These are phyloP conservation scores for Pichia membranifaciens DNA, from an alignment of 805 yeast genomes.

Conservation along the genomic window DNA sequence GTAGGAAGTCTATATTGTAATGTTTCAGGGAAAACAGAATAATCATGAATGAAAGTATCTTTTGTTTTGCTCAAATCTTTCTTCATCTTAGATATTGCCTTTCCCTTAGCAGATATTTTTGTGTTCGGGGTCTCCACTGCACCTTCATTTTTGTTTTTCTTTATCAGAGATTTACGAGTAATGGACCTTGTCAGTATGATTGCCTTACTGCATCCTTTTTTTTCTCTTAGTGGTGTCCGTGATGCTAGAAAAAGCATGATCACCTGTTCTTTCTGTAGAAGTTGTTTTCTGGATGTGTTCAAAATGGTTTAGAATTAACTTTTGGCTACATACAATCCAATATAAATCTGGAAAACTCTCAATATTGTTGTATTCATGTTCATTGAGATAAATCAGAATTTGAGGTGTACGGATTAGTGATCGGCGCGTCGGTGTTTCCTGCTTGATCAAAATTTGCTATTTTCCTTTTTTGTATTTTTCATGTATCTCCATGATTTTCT, in stretches of 20 bases:
- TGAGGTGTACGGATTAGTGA: too few species aligned
- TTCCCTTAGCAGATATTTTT: slow-evolving; percentile 10
- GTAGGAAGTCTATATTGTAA: slow-evolving; percentile 28
- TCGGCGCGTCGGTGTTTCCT: too few species aligned
- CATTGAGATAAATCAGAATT: too few species aligned
- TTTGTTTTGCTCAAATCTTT: slow-evolving; percentile 12
- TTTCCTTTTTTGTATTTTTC: neutral
- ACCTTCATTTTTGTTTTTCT: slow-evolving; percentile 1
- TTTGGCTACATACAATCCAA: too few species aligned
- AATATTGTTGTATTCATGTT: too few species aligned
- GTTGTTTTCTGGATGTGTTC: too few species aligned
- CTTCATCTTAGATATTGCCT: slow-evolving; percentile 13
- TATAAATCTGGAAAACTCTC: too few species aligned
- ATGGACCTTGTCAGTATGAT: slow-evolving; percentile 3
- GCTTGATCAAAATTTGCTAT: neutral
- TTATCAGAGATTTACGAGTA: slow-evolving; percentile 12
- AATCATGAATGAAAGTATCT: slow-evolving; percentile 29
- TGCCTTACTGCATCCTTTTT: neutral
- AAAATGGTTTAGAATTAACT: too few species aligned
- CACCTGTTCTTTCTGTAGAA: too few species aligned
- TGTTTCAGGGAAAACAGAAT: slow-evolving; percentile 28
- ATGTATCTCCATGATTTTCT: neutral
- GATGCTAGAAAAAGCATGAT: too few species aligned
- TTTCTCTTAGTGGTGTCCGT: neutral
- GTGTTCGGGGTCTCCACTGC: slow-evolving; percentile 1